A percentile compares a stretch with the other conserved stretches of the same genome.
phyloP scores from a whole-genome alignment of 129 eudicot species.

The Flaveria bidentis region DNA sequence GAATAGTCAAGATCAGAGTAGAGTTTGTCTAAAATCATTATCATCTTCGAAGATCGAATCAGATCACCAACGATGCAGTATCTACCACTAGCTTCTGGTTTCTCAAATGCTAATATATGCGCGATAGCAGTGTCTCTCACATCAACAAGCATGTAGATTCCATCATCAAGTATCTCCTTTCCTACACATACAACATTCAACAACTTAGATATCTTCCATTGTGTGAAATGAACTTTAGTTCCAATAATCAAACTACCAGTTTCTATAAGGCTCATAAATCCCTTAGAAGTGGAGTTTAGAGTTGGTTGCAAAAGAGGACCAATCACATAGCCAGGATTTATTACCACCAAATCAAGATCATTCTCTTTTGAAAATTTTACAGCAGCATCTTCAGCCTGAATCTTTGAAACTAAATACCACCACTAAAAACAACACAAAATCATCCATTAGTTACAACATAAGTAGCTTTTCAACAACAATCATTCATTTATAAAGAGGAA shows the following conservation, averaged over 20 bases:
- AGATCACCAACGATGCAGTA: constrained; percentile 31
- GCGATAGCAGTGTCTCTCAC: constrained; percentile 57
- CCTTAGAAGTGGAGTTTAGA: constrained; percentile 36
- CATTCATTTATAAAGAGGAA: neutral
- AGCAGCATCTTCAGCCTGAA: constrained; percentile 58
- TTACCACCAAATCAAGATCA: constrained; percentile 44
- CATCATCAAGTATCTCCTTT: constrained; percentile 27
- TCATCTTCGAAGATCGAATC: constrained; percentile 21
- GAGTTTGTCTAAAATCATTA: constrained; percentile 30
- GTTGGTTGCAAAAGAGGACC: constrained; percentile 61
- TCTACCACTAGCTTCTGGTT: constrained; percentile 55
- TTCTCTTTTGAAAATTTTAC: constrained; percentile 48
- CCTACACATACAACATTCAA: constrained; percentile 29
- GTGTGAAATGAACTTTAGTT: neutral
- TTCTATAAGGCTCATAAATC: constrained; percentile 35
- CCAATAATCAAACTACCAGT: constrained; percentile 15
- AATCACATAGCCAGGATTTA: constrained; percentile 49
- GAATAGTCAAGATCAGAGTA: constrained; percentile 37
- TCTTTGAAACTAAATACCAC: constrained; percentile 54
- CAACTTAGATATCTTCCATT: neutral
- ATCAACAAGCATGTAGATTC: constrained; percentile 40
- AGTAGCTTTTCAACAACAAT: neutral
- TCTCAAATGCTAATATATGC: constrained; percentile 57
- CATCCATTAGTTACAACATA: neutral
- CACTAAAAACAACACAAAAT: constrained; percentile 27